A percentile compares a stretch with the other conserved stretches of the same genome.
These are phyloP conservation scores for Xylariaceae sp. DNA, from an alignment of 2,329 filamentous ascomycete species.

Conservation along the genomic window DNA sequence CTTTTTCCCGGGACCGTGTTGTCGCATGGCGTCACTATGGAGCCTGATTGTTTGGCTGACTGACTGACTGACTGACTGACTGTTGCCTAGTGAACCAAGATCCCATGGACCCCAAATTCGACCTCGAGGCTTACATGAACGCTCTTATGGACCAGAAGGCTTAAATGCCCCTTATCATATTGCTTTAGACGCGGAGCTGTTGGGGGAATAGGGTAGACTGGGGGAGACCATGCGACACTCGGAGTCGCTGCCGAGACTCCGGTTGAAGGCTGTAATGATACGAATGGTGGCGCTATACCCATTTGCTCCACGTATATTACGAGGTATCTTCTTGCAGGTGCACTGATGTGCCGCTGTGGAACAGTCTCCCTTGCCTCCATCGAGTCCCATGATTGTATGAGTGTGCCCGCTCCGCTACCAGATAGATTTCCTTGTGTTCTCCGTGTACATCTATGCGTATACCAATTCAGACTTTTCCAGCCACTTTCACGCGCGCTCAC, in stretches of 20 bases:
- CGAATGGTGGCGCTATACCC: slow-evolving; percentile 13
- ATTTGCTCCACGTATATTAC: slow-evolving; percentile 9
- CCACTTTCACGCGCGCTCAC: neutral
- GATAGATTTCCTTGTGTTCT: slow-evolving; percentile 32
- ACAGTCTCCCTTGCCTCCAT: slow-evolving; percentile 6
- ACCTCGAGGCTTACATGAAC: slow-evolving; percentile 79
- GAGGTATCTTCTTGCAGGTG: slow-evolving; percentile 6
- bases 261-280: slow-evolving; percentile 12
- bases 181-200: slow-evolving; percentile 20
- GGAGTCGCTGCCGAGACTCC: slow-evolving; percentile 8
- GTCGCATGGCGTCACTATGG: neutral
- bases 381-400: slow-evolving; percentile 25
- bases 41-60: slow-evolving; percentile 10
- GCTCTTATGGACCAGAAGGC: slow-evolving; percentile 52
- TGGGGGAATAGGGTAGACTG: slow-evolving; percentile 29
- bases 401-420: slow-evolving; percentile 26
- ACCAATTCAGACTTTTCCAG: slow-evolving; percentile 26
- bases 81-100: slow-evolving; percentile 60
- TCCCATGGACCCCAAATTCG: slow-evolving; percentile 82
- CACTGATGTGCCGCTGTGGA: slow-evolving; percentile 2
- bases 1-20: neutral
- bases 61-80: slow-evolving; percentile 12
- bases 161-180: slow-evolving; percentile 29
- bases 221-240: slow-evolving; percentile 15
- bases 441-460: slow-evolving; percentile 34